Conservation (phyloP, 352 stramenopile genomes). For the Elongisporangium undulatum region DNA sequence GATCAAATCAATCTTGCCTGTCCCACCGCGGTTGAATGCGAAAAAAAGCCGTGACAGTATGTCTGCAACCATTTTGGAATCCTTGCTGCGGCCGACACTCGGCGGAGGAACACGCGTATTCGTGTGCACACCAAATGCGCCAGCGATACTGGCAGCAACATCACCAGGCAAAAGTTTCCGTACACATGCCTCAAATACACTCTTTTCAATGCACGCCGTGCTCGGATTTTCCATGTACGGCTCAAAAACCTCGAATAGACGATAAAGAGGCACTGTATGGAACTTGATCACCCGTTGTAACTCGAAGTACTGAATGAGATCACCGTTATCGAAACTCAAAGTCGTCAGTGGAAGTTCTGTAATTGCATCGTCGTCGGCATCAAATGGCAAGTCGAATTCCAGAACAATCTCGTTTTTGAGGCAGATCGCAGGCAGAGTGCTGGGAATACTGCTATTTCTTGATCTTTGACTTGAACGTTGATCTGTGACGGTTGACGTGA, state of each 20-base stretch:
- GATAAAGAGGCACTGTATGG: slow-evolving; percentile 58
- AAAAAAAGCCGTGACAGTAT: slow-evolving; percentile 78
- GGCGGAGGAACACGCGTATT: slow-evolving; percentile 53
- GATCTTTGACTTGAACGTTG: slow-evolving; percentile 16
- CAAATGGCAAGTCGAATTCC: slow-evolving; percentile 77
- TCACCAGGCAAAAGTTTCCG: slow-evolving; percentile 48
- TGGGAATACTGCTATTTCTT: slow-evolving; percentile 44
- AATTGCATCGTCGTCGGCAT: slow-evolving; percentile 53
- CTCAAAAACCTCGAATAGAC: slow-evolving; percentile 70
- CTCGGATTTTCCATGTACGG: slow-evolving; percentile 53
- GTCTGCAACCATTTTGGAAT: slow-evolving; percentile 75
- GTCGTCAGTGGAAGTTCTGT: slow-evolving; percentile 63
- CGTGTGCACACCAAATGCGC: slow-evolving; percentile 55
- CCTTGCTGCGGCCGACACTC: slow-evolving; percentile 59
- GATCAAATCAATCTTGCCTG: slow-evolving; percentile 77
- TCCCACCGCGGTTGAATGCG: slow-evolving; percentile 81
- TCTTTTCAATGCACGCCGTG: slow-evolving; percentile 73
- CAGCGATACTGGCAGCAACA: slow-evolving; percentile 44
- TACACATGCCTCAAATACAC: slow-evolving; percentile 72
- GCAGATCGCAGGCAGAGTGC: slow-evolving; percentile 59
- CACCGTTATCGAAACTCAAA: slow-evolving; percentile 77
- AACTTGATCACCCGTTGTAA: slow-evolving; percentile 73
- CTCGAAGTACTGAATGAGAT: slow-evolving; percentile 80
- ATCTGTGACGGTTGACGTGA: neutral
- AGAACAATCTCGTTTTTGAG: slow-evolving; percentile 84